phyloP scores from a whole-genome alignment of 352 stramenopile genomes.

The Globisporangium polare region DNA sequence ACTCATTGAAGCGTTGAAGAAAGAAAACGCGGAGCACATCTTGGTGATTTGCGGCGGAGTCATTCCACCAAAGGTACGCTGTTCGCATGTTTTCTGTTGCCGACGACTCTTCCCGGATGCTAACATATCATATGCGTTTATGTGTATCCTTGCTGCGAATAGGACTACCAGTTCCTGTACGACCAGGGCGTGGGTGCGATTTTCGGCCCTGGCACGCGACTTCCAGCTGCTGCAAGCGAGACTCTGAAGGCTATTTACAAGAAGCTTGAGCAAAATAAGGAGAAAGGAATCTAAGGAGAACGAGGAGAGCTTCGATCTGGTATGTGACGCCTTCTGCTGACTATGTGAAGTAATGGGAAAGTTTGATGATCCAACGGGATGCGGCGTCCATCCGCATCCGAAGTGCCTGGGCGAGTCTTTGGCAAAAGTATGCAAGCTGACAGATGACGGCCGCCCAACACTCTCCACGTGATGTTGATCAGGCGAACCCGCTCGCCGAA shows the following conservation, averaged over 20 bases:
- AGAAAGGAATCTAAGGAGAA: conserved; percentile 26
- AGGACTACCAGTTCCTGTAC: conserved; percentile 96
- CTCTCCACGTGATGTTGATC: no score
- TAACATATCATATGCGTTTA: background rate
- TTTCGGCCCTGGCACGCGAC: conserved; percentile 94
- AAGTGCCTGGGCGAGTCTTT: no score
- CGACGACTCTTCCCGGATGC: background rate
- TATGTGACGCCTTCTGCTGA: background rate
- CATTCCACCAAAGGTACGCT: conserved; percentile 84
- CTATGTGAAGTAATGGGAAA: conserved; percentile 1
- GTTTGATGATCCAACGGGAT: background rate
- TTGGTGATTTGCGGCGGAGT: conserved; percentile 94
- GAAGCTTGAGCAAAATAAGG: conserved; percentile 42
- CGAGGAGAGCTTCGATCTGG: background rate
- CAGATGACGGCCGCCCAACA: no score
- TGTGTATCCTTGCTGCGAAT: conserved; percentile 1
- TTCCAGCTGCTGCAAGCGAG: conserved; percentile 76
- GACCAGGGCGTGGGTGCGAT: conserved; percentile 90
- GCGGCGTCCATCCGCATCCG: no score
- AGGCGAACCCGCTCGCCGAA: no score
- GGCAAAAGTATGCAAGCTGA: no score
- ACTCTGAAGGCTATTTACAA: conserved; percentile 53
- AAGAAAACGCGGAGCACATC: conserved; percentile 91
- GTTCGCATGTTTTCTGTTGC: background rate
- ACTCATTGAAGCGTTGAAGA: conserved; percentile 90